These are phyloP conservation scores for Ogataea salicorniae DNA, from an alignment of 805 yeast genomes.

Conservation along the genomic window DNA sequence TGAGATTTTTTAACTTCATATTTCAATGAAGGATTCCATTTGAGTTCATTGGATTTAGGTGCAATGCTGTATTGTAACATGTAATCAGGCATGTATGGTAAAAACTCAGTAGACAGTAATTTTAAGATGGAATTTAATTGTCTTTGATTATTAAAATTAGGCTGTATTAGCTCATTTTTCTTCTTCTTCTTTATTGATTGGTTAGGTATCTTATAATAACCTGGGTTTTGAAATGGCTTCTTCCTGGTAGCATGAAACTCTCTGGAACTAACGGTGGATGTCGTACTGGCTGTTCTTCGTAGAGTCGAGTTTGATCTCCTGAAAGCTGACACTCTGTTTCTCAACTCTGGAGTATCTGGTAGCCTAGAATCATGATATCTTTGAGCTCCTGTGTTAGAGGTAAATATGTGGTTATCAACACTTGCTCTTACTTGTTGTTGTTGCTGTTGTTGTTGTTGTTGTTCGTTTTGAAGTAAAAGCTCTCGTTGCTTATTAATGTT, in stretches of 20 bases:
- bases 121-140: conserved; percentile 15
- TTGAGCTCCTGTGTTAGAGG: neutral
- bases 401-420: neutral
- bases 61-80: conserved; percentile 16
- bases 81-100: conserved; percentile 12
- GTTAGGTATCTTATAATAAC: conserved; percentile 7
- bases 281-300: conserved; percentile 1
- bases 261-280: conserved; percentile 3
- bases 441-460: neutral
- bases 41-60: conserved; percentile 10
- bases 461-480: neutral
- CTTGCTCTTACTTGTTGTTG: neutral
- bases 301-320: conserved; percentile 1
- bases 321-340: neutral
- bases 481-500: no score
- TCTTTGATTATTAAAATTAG: conserved; percentile 4
- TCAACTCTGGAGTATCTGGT: neutral
- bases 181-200: neutral
- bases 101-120: conserved; percentile 10
- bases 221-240: conserved; percentile 10
- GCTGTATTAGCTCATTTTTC: neutral
- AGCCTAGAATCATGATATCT: neutral
- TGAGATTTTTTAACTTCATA: conserved; percentile 15
- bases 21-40: conserved; percentile 19
- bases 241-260: conserved; percentile 6